These are phyloP conservation scores for Aeminium ludgeri DNA, from an alignment of 495 filamentous ascomycete species.

Conservation along the genomic window DNA sequence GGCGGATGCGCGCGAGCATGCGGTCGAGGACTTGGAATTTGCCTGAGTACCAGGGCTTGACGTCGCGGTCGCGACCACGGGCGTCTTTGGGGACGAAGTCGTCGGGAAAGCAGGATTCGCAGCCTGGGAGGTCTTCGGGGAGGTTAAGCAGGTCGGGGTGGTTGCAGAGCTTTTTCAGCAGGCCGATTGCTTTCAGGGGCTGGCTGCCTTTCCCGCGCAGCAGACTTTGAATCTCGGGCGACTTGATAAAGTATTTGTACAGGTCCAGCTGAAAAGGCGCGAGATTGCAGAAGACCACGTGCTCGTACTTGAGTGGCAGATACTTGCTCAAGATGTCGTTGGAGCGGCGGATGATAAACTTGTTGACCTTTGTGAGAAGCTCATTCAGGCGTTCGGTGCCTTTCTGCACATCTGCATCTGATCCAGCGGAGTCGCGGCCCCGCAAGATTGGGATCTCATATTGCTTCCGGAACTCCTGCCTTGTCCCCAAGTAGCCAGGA, in stretches of 20 bases:
- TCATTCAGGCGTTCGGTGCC: conserved; percentile 74
- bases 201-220: conserved; percentile 90
- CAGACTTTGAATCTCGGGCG: conserved; percentile 83
- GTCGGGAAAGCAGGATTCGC: conserved; percentile 64
- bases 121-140: conserved; percentile 69
- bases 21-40: conserved; percentile 98
- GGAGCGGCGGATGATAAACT: conserved; percentile 95
- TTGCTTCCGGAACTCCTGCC: conserved; percentile 83
- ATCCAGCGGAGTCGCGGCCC: conserved; percentile 79
- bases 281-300: conserved; percentile 98
- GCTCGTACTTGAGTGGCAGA: conserved; percentile 95
- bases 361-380: conserved; percentile 75
- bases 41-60: conserved; percentile 91
- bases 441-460: conserved; percentile 86
- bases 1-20: conserved; percentile 91
- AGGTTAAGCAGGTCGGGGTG: conserved; percentile 88
- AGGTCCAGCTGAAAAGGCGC: conserved; percentile 81
- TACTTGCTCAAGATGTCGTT: conserved; percentile 99
- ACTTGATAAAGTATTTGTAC: conserved; percentile 93
- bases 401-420: conserved; percentile 63
- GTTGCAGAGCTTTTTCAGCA: conserved; percentile 97
- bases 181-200: conserved; percentile 85
- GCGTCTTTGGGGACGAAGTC: conserved; percentile 80
- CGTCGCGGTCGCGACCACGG: conserved; percentile 74
- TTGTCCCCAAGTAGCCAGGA: conserved; percentile 73